Conservation (phyloP, 306 rosid genomes). For the Vachellia collinsii region DNA sequence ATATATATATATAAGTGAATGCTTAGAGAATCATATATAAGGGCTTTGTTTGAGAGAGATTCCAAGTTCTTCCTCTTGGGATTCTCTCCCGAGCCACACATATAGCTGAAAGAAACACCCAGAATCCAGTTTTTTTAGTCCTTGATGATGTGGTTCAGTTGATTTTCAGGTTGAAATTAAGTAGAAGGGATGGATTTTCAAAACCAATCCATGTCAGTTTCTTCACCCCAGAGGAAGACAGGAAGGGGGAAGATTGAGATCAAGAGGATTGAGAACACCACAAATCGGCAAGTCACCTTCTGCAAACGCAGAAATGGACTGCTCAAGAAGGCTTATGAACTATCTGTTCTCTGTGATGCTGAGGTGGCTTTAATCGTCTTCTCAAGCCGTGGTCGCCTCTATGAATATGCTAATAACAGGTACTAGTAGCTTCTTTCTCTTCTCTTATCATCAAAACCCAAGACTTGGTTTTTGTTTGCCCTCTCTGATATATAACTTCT, state of each 20-base stretch:
- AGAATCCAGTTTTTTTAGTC: background rate
- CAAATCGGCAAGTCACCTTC: constrained; percentile 98
- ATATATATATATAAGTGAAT: background rate
- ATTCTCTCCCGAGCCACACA: background rate
- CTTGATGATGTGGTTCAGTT: constrained; percentile 29
- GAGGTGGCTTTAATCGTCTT: constrained; percentile 96
- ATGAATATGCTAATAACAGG: constrained; percentile 96
- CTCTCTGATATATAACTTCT: background rate
- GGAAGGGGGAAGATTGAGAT: constrained; percentile 99
- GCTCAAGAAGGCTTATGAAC: constrained; percentile 93
- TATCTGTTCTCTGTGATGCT: constrained; percentile 98
- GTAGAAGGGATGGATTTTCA: constrained; percentile 55
- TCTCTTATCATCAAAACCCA: background rate
- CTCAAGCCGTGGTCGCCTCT: constrained; percentile 96
- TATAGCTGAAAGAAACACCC: background rate
- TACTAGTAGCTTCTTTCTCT: constrained; percentile 11
- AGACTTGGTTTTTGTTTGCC: background rate
- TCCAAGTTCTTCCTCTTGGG: background rate
- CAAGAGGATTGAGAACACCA: constrained; percentile 96
- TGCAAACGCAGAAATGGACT: constrained; percentile 92
- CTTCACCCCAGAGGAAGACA: constrained; percentile 80
- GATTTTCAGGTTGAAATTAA: constrained; percentile 47
- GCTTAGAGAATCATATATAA: constrained; percentile 10
- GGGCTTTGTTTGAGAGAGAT: constrained; percentile 10
- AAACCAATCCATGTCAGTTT: constrained; percentile 51